A percentile compares a stretch with the other conserved stretches of the same genome.
Evolutionary conservation across 176 grass and related monocot species (phyloP).

Genomic region (Triticum urartu): DNA sequence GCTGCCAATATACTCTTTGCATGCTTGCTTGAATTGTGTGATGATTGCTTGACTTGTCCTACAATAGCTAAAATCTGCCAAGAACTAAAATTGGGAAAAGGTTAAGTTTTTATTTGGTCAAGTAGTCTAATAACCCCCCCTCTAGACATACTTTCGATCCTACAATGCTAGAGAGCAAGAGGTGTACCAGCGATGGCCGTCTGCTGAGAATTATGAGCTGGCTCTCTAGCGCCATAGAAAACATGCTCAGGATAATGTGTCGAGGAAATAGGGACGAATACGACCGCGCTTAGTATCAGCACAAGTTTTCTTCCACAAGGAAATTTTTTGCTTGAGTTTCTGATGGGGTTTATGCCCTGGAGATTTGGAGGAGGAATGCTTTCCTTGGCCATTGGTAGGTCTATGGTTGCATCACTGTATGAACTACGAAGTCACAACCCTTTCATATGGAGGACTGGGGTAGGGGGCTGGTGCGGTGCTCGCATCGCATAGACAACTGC

Average conservation of each 20-base stretch:
- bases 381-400: neutral
- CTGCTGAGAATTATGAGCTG: neutral
- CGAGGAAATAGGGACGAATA: slow-evolving; percentile 2
- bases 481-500: neutral
- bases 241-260: neutral
- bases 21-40: too few species aligned
- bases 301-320: slow-evolving; percentile 8
- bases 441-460: neutral
- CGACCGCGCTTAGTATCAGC: neutral
- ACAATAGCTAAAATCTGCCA: too few species aligned
- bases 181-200: neutral
- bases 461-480: neutral
- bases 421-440: neutral
- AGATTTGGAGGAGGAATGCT: neutral
- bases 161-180: neutral
- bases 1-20: too few species aligned
- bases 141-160: too few species aligned
- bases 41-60: too few species aligned
- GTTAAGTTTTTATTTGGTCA: too few species aligned
- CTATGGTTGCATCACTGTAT: slow-evolving; percentile 6
- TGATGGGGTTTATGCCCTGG: slow-evolving; percentile 9
- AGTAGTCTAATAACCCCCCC: too few species aligned
- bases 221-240: neutral
- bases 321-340: neutral
- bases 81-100: too few species aligned